Evolutionary conservation across 1,139 yeast species (phyloP), one percentile per base, ranked within the genome.

Genomic region (Yamadazyma conglobata): DNA sequence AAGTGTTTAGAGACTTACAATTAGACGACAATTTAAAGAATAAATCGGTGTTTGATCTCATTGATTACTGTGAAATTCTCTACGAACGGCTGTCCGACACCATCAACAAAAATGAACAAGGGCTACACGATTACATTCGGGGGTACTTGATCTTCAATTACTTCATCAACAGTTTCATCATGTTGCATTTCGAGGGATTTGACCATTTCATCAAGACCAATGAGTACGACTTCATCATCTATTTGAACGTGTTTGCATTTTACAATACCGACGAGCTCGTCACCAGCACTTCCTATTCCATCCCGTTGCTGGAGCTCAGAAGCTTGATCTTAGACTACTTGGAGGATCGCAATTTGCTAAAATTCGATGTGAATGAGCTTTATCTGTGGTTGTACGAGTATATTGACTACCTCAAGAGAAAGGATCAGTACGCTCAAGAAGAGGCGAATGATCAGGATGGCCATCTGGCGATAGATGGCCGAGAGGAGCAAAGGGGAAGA

Each of bases 171-270:
- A 58, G 66, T 35, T 62, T 64, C 40, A 59, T 68, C 30, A 64
- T 67, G 66, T 38, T 63, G 32, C 70, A 66, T 42, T 68, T 63
- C 45, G 50, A 58, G 32, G 74, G 74, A 6, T 68, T 68, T 40
- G 70, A 64, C 40, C 53, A 54, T 29, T 68, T 68, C 39, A 62
- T 68, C 31, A 60, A 58, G 35, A 44, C 54, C 12, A 56, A 55
- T 37, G 66, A 61, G 35, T 56, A 52, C 31, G 74, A 68, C 42
- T 68, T 68, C 44, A 60, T 66, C 33, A 60, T 68, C 16, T 68
- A 68, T 44, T 48, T 68, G 38, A 65, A 68, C 39, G 56, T 68
- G 20, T 67, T 60, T 52, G 63, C 65, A 33, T 66, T 67, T 41
- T 68, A 64, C 43, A 58, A 60, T 34, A 48, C 58, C 15, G 54